Conservation (phyloP, 768 basidiomycete species). For the Leccinum sublutescens region DNA sequence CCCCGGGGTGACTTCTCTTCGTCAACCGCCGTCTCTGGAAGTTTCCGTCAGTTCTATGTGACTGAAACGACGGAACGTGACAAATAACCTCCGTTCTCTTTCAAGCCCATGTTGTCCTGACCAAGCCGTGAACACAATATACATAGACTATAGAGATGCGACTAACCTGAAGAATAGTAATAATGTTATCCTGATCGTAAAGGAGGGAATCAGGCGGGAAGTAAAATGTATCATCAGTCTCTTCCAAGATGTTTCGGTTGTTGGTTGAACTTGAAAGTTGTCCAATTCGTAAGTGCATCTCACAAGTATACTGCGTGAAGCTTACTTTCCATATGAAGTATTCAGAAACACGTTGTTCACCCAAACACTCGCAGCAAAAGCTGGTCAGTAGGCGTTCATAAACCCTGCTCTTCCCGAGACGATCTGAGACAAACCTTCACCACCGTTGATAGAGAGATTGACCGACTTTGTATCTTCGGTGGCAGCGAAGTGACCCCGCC, state of each 20-base stretch:
- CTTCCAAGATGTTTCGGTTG: slow-evolving; percentile 55
- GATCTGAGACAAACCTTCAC: slow-evolving; percentile 49
- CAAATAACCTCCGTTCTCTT: slow-evolving; percentile 52
- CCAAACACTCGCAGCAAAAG: slow-evolving; percentile 83
- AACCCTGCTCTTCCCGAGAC: not conserved
- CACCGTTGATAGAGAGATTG: slow-evolving; percentile 79
- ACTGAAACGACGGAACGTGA: not conserved
- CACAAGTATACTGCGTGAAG: slow-evolving; percentile 9
- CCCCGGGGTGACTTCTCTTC: slow-evolving; percentile 74
- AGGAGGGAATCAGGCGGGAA: slow-evolving; percentile 59
- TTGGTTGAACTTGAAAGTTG: slow-evolving; percentile 52
- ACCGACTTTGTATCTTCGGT: slow-evolving; percentile 60
- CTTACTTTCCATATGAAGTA: slow-evolving; percentile 74
- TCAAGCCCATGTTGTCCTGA: slow-evolving; percentile 79
- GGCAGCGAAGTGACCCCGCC: slow-evolving; percentile 76
- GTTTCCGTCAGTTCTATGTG: slow-evolving; percentile 4
- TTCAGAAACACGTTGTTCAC: slow-evolving; percentile 68
- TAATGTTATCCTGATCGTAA: slow-evolving; percentile 61
- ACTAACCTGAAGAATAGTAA: slow-evolving; percentile 71
- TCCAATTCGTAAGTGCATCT: not conserved
- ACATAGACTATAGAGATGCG: not conserved
- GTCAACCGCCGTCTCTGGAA: slow-evolving; percentile 42
- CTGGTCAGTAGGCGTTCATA: slow-evolving; percentile 25
- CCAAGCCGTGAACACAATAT: slow-evolving; percentile 2
- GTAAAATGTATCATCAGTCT: slow-evolving; percentile 63